Evolutionary conservation across 371 early-diverging fungal species (phyloP).

Genomic region (Choanephora cucurbitarum): DNA sequence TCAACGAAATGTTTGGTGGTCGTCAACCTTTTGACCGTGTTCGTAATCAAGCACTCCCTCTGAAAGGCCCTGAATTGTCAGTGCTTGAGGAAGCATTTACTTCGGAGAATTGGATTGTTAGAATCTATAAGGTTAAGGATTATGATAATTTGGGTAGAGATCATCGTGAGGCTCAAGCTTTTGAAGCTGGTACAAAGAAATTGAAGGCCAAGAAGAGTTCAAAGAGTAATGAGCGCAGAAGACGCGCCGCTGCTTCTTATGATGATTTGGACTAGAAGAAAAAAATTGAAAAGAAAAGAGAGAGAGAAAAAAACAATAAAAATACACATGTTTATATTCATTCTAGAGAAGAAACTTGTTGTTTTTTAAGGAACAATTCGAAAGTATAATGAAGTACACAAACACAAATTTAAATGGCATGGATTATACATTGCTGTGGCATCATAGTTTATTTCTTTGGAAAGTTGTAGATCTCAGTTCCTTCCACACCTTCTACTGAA

Average conservation of each 20-base stretch:
- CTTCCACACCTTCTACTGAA: constrained; percentile 46
- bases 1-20: constrained; percentile 83
- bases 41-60: constrained; percentile 76
- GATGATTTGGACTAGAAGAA: constrained; percentile 28
- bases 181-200: constrained; percentile 60
- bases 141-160: constrained; percentile 89
- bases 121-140: constrained; percentile 95
- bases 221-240: constrained; percentile 49
- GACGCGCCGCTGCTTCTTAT: constrained; percentile 34
- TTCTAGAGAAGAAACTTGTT: too few relatives aligned
- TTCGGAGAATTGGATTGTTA: constrained; percentile 93
- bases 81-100: constrained; percentile 93
- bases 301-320: neutral
- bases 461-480: constrained; percentile 44
- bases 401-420: too few relatives aligned
- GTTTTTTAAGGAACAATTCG: too few relatives aligned
- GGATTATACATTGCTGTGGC: too few relatives aligned
- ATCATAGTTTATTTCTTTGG: constrained; percentile 16
- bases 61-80: constrained; percentile 77
- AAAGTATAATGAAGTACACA: too few relatives aligned
- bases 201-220: constrained; percentile 36
- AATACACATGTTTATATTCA: too few relatives aligned
- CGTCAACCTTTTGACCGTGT: constrained; percentile 84
- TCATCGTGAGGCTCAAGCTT: constrained; percentile 68
- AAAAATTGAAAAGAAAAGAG: constrained; percentile 1